A percentile compares a stretch with the other conserved stretches of the same genome.
Evolutionary conservation across 306 rosid species (phyloP).

Genomic region (Abrus precatorius): DNA sequence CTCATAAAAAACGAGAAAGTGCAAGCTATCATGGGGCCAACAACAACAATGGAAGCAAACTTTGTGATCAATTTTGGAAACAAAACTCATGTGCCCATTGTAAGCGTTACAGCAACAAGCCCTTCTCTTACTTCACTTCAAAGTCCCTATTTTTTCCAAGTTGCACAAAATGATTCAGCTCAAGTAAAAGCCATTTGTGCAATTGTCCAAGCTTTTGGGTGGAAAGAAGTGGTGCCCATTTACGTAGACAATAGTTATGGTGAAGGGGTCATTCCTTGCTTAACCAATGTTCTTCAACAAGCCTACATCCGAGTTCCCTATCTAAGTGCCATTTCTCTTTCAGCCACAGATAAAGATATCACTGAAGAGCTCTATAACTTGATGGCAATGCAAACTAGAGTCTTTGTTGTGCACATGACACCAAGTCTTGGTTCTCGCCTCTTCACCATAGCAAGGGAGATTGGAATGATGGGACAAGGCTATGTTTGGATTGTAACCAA

Average conservation of each 20-base stretch:
- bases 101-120: conserved; percentile 66
- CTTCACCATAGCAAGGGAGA: conserved; percentile 52
- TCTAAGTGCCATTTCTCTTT: conserved; percentile 48
- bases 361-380: conserved; percentile 55
- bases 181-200: conserved; percentile 59
- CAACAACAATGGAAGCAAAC: conserved; percentile 58
- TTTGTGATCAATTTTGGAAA: conserved; percentile 63
- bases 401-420: conserved; percentile 69
- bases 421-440: conserved; percentile 48
- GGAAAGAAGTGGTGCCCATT: conserved; percentile 65
- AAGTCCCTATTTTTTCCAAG: conserved; percentile 60
- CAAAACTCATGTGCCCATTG: conserved; percentile 61
- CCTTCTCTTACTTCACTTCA: conserved; percentile 56
- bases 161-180: conserved; percentile 53
- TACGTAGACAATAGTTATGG: conserved; percentile 59
- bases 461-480: conserved; percentile 65
- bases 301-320: conserved; percentile 48
- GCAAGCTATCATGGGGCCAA: conserved; percentile 65
- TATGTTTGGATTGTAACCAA: conserved; percentile 68
- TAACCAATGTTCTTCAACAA: conserved; percentile 56
- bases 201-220: conserved; percentile 55
- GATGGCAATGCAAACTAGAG: conserved; percentile 59
- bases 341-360: conserved; percentile 53
- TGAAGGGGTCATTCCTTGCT: conserved; percentile 55
- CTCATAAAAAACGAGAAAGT: conserved; percentile 62